phyloP scores from a whole-genome alignment of 2,329 filamentous ascomycete genomes.

The Claviceps citrina region DNA sequence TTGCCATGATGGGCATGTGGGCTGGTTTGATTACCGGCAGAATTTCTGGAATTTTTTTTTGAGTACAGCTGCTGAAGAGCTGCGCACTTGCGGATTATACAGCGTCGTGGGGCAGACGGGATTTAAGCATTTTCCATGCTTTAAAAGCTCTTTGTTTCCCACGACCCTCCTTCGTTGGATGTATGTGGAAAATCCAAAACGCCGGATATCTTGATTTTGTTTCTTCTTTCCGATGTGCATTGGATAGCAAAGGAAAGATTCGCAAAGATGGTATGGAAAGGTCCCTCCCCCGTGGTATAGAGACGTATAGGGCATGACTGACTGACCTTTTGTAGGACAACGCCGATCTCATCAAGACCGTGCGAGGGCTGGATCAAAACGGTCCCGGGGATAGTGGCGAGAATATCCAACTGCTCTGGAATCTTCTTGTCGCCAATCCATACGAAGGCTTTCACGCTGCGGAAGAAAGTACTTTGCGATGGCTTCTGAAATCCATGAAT shows the following conservation, averaged over 20 bases:
- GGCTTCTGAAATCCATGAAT: constrained; percentile 48
- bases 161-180: too few species aligned
- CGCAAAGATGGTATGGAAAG: constrained; percentile 2
- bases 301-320: too few species aligned
- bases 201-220: too few species aligned
- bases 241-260: neutral
- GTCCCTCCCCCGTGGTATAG: neutral
- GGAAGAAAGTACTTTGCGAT: constrained; percentile 43
- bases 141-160: too few species aligned
- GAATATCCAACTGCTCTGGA: constrained; percentile 35
- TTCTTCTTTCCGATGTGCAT: too few species aligned
- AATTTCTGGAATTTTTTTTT: constrained; percentile 29
- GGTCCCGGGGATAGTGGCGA: constrained; percentile 28
- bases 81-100: too few species aligned
- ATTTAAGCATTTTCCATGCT: neutral
- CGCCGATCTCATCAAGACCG: constrained; percentile 32
- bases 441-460: constrained; percentile 33
- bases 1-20: constrained; percentile 9
- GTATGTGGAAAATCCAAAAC: too few species aligned
- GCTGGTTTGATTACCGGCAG: constrained; percentile 22
- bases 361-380: constrained; percentile 39
- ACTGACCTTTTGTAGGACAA: constrained; percentile 13
- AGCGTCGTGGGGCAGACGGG: neutral
- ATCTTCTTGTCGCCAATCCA: constrained; percentile 26
- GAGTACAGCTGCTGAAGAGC: too few species aligned